Conservation (phyloP, 2,329 filamentous ascomycete genomes). For the Aspergillus tubingensis region DNA sequence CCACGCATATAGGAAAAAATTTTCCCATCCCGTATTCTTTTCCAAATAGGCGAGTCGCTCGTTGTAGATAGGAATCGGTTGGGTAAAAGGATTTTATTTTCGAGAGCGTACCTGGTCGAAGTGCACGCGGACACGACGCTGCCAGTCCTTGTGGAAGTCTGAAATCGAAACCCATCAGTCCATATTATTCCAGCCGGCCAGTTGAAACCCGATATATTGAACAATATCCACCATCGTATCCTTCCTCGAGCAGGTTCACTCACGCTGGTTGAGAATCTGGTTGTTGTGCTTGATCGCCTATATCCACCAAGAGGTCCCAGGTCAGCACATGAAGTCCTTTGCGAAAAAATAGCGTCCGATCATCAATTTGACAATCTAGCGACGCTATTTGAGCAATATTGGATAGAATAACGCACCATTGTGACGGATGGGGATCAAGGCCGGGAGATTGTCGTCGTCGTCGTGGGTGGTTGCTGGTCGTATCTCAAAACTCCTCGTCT, state of each 20-base stretch:
- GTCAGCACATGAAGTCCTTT: conserved; percentile 19
- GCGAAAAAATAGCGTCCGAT: conserved; percentile 11
- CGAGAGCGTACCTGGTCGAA: conserved; percentile 92
- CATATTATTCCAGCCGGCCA: conserved; percentile 20
- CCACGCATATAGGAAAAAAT: conserved; percentile 21
- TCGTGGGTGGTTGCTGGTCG: conserved; percentile 49
- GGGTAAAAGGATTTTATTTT: conserved; percentile 5
- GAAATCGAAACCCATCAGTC: conserved; percentile 33
- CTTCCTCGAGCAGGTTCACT: conserved; percentile 41
- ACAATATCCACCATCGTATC: not conserved
- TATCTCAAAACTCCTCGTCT: conserved; percentile 44
- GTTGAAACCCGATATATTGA: conserved; percentile 10
- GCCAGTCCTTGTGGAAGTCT: conserved; percentile 99
- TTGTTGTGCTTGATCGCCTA: conserved; percentile 99
- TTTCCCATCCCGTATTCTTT: conserved; percentile 12
- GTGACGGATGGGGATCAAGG: conserved; percentile 58
- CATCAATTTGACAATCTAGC: conserved; percentile 17
- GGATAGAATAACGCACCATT: conserved; percentile 45
- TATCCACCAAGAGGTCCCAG: conserved; percentile 33
- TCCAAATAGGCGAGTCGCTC: conserved; percentile 15
- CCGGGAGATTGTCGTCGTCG: conserved; percentile 45
- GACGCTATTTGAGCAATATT: conserved; percentile 17
- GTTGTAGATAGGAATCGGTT: conserved; percentile 17
- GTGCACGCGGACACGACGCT: conserved; percentile 97
- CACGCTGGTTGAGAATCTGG: conserved; percentile 94